phyloP scores from a whole-genome alignment of 2,329 filamentous ascomycete species.

The Cryphonectria parasitica region DNA sequence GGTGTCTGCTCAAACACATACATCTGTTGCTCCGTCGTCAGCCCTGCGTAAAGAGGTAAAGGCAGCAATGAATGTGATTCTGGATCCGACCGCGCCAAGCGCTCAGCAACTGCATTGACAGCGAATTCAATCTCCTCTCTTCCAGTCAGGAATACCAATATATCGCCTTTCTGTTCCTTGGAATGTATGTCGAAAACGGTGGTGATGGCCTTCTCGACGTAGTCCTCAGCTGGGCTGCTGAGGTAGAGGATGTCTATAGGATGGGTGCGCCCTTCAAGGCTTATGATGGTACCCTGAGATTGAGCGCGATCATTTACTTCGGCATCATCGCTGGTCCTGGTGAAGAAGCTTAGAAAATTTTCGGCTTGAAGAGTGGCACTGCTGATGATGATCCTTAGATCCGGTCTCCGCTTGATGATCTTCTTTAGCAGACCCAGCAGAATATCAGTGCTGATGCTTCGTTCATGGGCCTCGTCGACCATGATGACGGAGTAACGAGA shows the following conservation, averaged over 20 bases:
- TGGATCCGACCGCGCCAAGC: conserved; percentile 64
- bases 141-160: conserved; percentile 89
- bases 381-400: conserved; percentile 86
- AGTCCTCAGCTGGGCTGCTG: conserved; percentile 78
- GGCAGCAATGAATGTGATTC: conserved; percentile 65
- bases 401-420: conserved; percentile 76
- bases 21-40: conserved; percentile 91
- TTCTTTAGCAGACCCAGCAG: conserved; percentile 90
- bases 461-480: conserved; percentile 96
- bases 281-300: conserved; percentile 67
- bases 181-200: conserved; percentile 88
- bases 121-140: conserved; percentile 88
- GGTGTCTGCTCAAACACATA: conserved; percentile 87
- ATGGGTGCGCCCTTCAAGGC: conserved; percentile 83
- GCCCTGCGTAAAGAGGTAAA: conserved; percentile 84
- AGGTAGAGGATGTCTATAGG: conserved; percentile 87
- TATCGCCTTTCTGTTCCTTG: conserved; percentile 80
- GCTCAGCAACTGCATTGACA: conserved; percentile 78
- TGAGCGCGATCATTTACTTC: conserved; percentile 38
- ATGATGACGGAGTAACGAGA: conserved; percentile 95
- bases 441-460: conserved; percentile 90
- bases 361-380: conserved; percentile 93
- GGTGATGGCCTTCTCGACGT: conserved; percentile 79
- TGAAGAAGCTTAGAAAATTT: conserved; percentile 81
- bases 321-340: conserved; percentile 43